These are phyloP conservation scores for Cladosporium sp. DNA, from an alignment of 2,329 filamentous ascomycete genomes.

Conservation along the genomic window DNA sequence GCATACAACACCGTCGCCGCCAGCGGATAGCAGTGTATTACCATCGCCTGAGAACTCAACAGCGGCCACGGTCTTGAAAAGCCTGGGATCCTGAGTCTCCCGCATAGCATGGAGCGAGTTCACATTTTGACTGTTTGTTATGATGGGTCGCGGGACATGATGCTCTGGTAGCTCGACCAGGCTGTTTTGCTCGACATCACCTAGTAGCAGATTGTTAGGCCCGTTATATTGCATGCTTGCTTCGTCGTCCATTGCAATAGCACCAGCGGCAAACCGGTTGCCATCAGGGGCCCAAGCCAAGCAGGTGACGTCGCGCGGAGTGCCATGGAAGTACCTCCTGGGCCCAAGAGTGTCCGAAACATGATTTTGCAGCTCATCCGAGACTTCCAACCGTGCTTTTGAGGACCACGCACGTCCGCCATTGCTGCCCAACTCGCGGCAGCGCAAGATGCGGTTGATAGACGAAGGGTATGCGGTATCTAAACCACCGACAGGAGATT, in stretches of 20 bases:
- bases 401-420: constrained; percentile 18
- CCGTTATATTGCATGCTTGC: constrained; percentile 58
- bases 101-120: constrained; percentile 44
- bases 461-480: constrained; percentile 15
- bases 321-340: constrained; percentile 49
- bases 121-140: constrained; percentile 29
- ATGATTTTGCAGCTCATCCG: constrained; percentile 28
- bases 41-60: constrained; percentile 46
- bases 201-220: constrained; percentile 53
- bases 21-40: constrained; percentile 36
- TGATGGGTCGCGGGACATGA: constrained; percentile 37
- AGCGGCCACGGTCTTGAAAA: constrained; percentile 54
- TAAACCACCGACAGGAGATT: too few species aligned
- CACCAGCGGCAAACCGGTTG: constrained; percentile 52
- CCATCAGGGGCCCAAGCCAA: constrained; percentile 55
- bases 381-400: neutral
- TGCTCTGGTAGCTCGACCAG: constrained; percentile 54
- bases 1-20: constrained; percentile 49
- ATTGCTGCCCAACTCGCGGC: constrained; percentile 23
- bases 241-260: constrained; percentile 51
- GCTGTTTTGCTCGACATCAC: constrained; percentile 37
- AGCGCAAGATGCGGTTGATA: constrained; percentile 21
- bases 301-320: constrained; percentile 54
- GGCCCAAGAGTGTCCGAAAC: constrained; percentile 38
- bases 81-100: constrained; percentile 45